Evolutionary conservation across 176 grass and related monocot genomes (phyloP).

Genomic region (Pontederia crassipes): DNA sequence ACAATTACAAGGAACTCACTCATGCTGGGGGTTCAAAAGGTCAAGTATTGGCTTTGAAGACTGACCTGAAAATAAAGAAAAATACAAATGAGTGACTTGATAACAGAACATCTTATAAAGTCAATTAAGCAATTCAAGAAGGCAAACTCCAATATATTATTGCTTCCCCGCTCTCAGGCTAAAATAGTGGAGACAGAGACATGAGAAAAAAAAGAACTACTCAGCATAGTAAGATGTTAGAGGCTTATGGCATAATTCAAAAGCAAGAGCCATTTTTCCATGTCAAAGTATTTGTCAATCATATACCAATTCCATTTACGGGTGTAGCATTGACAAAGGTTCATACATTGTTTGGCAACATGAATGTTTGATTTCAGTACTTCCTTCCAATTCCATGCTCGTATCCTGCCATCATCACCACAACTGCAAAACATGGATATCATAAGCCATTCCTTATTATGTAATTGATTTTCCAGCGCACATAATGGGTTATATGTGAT

Average conservation of each 20-base stretch:
- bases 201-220: too few species aligned
- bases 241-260: too few species aligned
- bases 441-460: too few species aligned
- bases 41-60: slow-evolving; percentile 70
- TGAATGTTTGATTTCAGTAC: slow-evolving; percentile 46
- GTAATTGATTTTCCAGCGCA: too few species aligned
- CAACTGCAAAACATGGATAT: slow-evolving; percentile 22
- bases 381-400: slow-evolving; percentile 74
- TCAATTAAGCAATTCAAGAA: too few species aligned
- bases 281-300: background rate
- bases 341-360: slow-evolving; percentile 34
- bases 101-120: background rate
- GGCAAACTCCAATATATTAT: too few species aligned
- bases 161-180: too few species aligned
- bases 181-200: too few species aligned
- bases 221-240: too few species aligned
- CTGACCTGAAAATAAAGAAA: slow-evolving; percentile 42
- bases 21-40: slow-evolving; percentile 78
- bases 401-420: slow-evolving; percentile 67
- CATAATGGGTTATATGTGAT: too few species aligned
- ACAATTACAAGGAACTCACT: slow-evolving; percentile 33
- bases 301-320: too few species aligned
- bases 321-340: background rate
- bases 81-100: slow-evolving; percentile 5
- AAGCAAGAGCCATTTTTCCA: background rate